phyloP scores from a whole-genome alignment of 192 early-diverging fungal species.

The Phycomyces blakesleeanus region DNA sequence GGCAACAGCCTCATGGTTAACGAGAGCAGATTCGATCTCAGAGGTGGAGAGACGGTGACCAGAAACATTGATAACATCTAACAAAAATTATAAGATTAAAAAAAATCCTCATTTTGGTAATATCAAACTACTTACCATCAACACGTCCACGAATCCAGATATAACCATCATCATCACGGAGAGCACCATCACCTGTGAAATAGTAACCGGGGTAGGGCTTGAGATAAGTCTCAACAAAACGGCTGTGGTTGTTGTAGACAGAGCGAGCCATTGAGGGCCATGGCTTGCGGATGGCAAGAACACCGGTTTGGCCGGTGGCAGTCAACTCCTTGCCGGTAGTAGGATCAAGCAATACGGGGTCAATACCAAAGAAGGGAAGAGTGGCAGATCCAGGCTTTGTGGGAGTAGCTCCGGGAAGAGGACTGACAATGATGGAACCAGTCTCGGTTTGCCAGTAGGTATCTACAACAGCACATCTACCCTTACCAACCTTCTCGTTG shows the following conservation, averaged over 20 bases:
- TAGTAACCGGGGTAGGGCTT: slow-evolving; percentile 90
- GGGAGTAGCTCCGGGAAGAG: slow-evolving; percentile 79
- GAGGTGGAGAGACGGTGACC: slow-evolving; percentile 93
- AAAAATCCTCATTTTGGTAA: background rate
- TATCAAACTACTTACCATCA: slow-evolving; percentile 24
- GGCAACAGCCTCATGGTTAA: slow-evolving; percentile 74
- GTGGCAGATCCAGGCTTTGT: slow-evolving; percentile 96
- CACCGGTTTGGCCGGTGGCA: slow-evolving; percentile 82
- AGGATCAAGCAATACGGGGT: slow-evolving; percentile 80
- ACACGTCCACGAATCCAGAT: slow-evolving; percentile 94
- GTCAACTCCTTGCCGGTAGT: slow-evolving; percentile 75
- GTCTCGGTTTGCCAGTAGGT: slow-evolving; percentile 96
- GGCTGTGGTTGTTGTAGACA: slow-evolving; percentile 84
- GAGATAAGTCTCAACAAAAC: slow-evolving; percentile 90
- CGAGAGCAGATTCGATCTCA: slow-evolving; percentile 89
- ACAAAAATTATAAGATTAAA: slow-evolving; percentile 15
- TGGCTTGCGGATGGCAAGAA: slow-evolving; percentile 78
- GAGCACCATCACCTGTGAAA: slow-evolving; percentile 94
- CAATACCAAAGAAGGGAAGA: slow-evolving; percentile 95
- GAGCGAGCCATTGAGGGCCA: slow-evolving; percentile 93
- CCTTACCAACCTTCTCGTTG: slow-evolving; percentile 82
- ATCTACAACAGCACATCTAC: slow-evolving; percentile 87
- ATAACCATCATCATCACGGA: slow-evolving; percentile 89
- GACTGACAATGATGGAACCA: slow-evolving; percentile 87
- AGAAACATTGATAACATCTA: slow-evolving; percentile 93